Conservation (phyloP, 352 stramenopile genomes). For the Phytophthora pinifolia region DNA sequence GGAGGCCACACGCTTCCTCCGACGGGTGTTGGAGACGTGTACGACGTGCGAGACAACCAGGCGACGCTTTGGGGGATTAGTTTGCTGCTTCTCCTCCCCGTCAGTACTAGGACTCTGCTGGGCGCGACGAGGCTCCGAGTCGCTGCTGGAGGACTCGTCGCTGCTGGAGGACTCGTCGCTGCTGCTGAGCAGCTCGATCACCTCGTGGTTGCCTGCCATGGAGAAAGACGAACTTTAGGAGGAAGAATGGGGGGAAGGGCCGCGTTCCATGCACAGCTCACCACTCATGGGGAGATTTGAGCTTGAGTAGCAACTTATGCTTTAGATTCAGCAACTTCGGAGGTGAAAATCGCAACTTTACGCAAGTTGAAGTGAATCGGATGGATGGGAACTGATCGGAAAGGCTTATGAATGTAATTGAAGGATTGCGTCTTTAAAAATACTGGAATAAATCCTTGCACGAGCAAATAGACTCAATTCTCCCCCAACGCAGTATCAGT, state of each 20-base stretch:
- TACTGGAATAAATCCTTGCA: too few species aligned
- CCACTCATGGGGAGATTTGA: slow-evolving; percentile 11
- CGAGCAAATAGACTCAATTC: too few species aligned
- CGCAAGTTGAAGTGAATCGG: slow-evolving; percentile 7
- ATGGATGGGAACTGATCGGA: background rate
- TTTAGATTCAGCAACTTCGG: too few species aligned
- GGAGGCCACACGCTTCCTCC: slow-evolving; percentile 11
- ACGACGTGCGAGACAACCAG: slow-evolving; percentile 3
- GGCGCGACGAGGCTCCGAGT: slow-evolving; percentile 8
- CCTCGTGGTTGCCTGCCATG: slow-evolving; percentile 21
- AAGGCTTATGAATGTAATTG: background rate
- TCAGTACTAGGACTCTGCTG: slow-evolving; percentile 5
- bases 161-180: slow-evolving; percentile 12
- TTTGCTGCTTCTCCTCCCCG: slow-evolving; percentile 20
- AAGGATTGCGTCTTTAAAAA: too few species aligned
- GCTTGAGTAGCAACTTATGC: too few species aligned
- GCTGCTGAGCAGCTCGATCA: slow-evolving; percentile 31
- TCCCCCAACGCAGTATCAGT: too few species aligned
- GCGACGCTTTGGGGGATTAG: slow-evolving; percentile 2
- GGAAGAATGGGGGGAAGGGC: background rate
- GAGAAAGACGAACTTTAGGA: slow-evolving; percentile 7
- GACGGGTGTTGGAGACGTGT: background rate
- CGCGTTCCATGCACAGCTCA: background rate
- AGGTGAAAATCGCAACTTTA: slow-evolving; percentile 1
- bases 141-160: slow-evolving; percentile 17